Evolutionary conservation across 305 asterid species (phyloP).

Genomic region (Rubia tinctorum): DNA sequence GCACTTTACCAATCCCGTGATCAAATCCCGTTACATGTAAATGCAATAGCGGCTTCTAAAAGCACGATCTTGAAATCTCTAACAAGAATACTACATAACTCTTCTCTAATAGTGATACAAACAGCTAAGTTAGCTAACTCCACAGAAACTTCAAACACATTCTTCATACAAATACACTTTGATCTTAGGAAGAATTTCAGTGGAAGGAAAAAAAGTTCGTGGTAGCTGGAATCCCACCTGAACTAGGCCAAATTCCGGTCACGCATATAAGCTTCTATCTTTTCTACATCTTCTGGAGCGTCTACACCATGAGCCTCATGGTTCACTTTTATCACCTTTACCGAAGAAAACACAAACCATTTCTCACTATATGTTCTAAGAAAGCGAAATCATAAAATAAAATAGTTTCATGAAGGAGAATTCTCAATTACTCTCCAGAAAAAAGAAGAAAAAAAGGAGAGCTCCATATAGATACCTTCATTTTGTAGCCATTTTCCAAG

Average conservation of each 20-base stretch:
- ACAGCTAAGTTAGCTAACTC: not conserved
- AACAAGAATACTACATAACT: not conserved
- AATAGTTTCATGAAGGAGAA: not conserved
- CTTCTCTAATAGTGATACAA: not conserved
- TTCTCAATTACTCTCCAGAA: not conserved
- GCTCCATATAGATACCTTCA: constrained; percentile 56
- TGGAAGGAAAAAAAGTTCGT: not conserved
- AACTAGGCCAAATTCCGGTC: constrained; percentile 49
- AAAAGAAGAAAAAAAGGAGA: not conserved
- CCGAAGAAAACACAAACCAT: not conserved
- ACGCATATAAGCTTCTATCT: constrained; percentile 54
- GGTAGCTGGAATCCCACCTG: too few species aligned
- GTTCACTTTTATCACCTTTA: constrained; percentile 72
- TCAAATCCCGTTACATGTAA: too few species aligned
- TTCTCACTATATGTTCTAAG: not conserved
- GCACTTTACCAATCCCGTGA: too few species aligned
- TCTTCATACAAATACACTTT: constrained; percentile 1
- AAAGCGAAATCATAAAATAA: not conserved
- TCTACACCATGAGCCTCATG: constrained; percentile 80
- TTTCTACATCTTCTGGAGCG: constrained; percentile 62
- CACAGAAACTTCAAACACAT: not conserved
- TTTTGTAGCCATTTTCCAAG: constrained; percentile 93
- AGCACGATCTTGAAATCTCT: not conserved
- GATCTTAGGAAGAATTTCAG: not conserved
- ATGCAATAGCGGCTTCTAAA: too few species aligned